Evolutionary conservation across 257 asterid species (phyloP), one percentile per base, ranked within the genome.

Genomic region (Nicotiana sylvestris): DNA sequence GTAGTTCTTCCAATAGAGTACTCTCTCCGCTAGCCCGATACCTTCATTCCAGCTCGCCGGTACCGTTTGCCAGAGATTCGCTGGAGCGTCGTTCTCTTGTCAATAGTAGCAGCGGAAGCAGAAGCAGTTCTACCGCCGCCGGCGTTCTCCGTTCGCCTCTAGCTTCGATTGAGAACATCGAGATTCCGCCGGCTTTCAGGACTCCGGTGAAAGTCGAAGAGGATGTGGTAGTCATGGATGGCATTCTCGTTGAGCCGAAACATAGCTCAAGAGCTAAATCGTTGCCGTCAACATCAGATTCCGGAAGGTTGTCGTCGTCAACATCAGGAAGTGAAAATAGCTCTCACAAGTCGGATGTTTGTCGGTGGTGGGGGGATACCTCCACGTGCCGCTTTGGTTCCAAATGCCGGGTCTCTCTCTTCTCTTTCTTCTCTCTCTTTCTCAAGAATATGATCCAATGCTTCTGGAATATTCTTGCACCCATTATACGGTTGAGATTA

Each of bases 171-270:
- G 87, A 84, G 72, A 82, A 77, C 18, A 25, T 85, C 62, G 85
- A 35, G 57, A 74, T 66, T 46, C 84, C 18, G 60, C 79, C 90
- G 81, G 32, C 76, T 68, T 84, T 86, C 82, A 43, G 17, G 27
- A 70, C 90, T 82, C 92, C 91, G 81, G 83, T 89, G 87, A 92
- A 91, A 85, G 87, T 88, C 15, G 95, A 92, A 91, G 97, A 94
- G 86, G 97, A 91, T 64, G 97, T 92, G 65, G 83, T 93, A 60
- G 94, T 94, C 33, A 93, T 93, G 95, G 97, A 93, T 83, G 95
- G 97, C 77, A 88, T 93, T 87, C 91, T 92, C 55, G 88, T 92
- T 12, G 87, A 87, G 78, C 78, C 87, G 83, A 84, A 81, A 27
- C 27, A 49, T 51, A 84, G 82, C 74, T 68, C 76, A 60, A 60